Evolutionary conservation across 2,329 filamentous ascomycete genomes (phyloP).

Genomic region (Aspergillus sp.): DNA sequence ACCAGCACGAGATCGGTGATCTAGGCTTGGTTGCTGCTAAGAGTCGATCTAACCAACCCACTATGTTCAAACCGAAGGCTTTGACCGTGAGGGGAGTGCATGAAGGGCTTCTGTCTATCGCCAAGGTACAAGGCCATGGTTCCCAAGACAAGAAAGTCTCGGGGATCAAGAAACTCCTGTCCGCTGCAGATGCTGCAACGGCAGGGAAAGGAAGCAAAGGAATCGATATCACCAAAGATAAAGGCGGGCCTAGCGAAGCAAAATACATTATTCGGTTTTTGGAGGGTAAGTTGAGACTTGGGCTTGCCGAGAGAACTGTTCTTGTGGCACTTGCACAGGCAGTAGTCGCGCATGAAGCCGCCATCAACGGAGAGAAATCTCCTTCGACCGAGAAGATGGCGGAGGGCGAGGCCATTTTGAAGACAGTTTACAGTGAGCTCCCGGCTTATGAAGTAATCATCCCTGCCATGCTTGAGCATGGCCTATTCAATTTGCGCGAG

Average conservation of each 20-base stretch:
- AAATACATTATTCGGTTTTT: slow-evolving; percentile 91
- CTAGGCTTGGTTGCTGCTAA: slow-evolving; percentile 92
- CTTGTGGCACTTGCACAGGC: slow-evolving; percentile 87
- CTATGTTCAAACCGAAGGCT: slow-evolving; percentile 96
- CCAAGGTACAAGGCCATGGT: slow-evolving; percentile 78
- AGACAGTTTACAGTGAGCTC: slow-evolving; percentile 88
- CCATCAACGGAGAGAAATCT: slow-evolving; percentile 60
- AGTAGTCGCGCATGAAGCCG: slow-evolving; percentile 75
- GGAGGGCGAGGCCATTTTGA: slow-evolving; percentile 78
- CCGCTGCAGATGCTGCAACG: slow-evolving; percentile 72
- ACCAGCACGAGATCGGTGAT: slow-evolving; percentile 95
- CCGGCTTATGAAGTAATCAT: slow-evolving; percentile 95
- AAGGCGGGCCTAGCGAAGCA: slow-evolving; percentile 88
- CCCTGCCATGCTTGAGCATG: slow-evolving; percentile 79
- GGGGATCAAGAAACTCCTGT: slow-evolving; percentile 93
- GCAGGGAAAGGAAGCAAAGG: slow-evolving; percentile 60
- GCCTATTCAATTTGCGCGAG: slow-evolving; percentile 75
- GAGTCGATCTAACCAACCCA: slow-evolving; percentile 89
- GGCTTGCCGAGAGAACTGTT: slow-evolving; percentile 87
- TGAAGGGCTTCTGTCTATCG: slow-evolving; percentile 81
- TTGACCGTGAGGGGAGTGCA: slow-evolving; percentile 84
- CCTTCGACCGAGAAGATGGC: slow-evolving; percentile 73
- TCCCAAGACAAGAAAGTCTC: slow-evolving; percentile 89
- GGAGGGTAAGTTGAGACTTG: slow-evolving; percentile 88
- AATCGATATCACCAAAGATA: slow-evolving; percentile 83